Conservation (phyloP, 148 eudicot genomes). For the Camellia sinensis region DNA sequence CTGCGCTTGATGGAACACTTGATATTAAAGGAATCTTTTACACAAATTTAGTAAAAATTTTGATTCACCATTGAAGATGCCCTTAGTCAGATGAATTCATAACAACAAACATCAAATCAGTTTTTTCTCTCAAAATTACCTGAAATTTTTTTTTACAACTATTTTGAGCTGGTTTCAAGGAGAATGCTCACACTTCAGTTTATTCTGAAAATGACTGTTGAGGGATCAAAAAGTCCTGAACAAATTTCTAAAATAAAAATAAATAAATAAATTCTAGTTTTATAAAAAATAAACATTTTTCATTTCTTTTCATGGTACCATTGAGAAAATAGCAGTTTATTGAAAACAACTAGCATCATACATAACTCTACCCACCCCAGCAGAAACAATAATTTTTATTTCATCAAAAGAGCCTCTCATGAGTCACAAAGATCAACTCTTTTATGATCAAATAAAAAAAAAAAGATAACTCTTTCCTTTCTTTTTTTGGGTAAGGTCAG, state of each 20-base stretch:
- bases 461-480: too few species aligned
- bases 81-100: too few species aligned
- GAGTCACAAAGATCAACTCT: background rate
- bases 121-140: too few species aligned
- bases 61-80: too few species aligned
- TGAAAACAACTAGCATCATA: background rate
- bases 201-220: background rate
- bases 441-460: too few species aligned
- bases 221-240: background rate
- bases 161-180: background rate
- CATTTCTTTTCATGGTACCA: background rate
- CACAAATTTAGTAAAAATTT: too few species aligned
- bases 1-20: too few species aligned
- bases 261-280: too few species aligned
- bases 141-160: too few species aligned
- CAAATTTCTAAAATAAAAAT: background rate
- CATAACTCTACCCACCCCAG: background rate
- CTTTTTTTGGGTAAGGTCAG: background rate
- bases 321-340: background rate
- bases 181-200: background rate
- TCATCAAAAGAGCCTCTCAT: conserved; percentile 20
- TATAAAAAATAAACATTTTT: background rate
- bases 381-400: background rate
- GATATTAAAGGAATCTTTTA: too few species aligned
- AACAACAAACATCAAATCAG: too few species aligned